These are phyloP conservation scores for Gossypium mustelinum DNA, from an alignment of 345 rosid genomes.

Conservation along the genomic window DNA sequence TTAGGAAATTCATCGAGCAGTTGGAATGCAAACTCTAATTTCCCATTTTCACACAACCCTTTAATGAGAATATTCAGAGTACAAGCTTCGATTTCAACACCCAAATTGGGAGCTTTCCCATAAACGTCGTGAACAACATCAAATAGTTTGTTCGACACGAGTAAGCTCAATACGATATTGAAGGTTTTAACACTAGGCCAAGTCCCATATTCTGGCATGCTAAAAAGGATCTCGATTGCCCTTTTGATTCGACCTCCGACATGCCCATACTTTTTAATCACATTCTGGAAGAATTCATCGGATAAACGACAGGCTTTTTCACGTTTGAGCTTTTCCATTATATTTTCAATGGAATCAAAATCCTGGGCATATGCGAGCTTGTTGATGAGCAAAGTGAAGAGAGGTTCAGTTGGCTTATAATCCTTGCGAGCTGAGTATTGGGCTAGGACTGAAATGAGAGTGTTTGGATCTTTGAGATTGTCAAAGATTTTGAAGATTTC, in stretches of 20 bases:
- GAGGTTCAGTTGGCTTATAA: slow-evolving; percentile 68
- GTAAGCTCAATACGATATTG: slow-evolving; percentile 66
- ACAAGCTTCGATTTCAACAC: slow-evolving; percentile 79
- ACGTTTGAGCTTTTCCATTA: slow-evolving; percentile 42
- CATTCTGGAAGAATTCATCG: slow-evolving; percentile 63
- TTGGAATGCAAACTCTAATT: slow-evolving; percentile 52
- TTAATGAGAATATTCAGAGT: slow-evolving; percentile 77
- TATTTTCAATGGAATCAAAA: slow-evolving; percentile 61
- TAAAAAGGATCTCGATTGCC: slow-evolving; percentile 56
- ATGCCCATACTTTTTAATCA: slow-evolving; percentile 68
- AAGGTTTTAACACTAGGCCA: slow-evolving; percentile 74
- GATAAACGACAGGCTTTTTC: slow-evolving; percentile 55
- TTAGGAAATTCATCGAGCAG: slow-evolving; percentile 96
- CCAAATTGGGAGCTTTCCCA: slow-evolving; percentile 52
- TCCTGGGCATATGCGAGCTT: slow-evolving; percentile 50
- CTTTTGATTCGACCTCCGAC: slow-evolving; percentile 52
- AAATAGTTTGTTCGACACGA: slow-evolving; percentile 60
- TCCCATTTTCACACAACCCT: slow-evolving; percentile 70
- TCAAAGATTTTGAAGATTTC: slow-evolving; percentile 60
- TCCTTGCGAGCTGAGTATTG: slow-evolving; percentile 69
- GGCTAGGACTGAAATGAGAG: slow-evolving; percentile 40
- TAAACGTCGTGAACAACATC: slow-evolving; percentile 59
- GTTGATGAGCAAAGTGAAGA: slow-evolving; percentile 53
- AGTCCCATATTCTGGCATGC: slow-evolving; percentile 66
- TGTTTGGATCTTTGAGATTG: slow-evolving; percentile 44